Conservation (phyloP, 2,329 filamentous ascomycete species). For the Pseudovirgaria hyperparasitica region DNA sequence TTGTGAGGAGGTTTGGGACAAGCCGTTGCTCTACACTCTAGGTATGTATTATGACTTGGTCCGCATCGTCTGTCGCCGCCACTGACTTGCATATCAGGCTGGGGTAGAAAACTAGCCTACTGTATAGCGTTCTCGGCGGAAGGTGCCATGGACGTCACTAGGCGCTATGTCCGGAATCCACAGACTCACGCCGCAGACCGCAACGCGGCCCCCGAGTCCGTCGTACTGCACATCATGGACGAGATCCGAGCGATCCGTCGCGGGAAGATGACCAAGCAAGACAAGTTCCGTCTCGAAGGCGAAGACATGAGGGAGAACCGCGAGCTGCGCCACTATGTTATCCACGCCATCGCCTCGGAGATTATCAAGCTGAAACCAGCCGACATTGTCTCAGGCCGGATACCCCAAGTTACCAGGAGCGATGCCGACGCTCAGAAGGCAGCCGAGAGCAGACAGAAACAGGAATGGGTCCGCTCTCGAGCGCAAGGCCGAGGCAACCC, state of each 20-base stretch:
- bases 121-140: slow-evolving; percentile 95
- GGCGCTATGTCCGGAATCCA: slow-evolving; percentile 56
- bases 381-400: slow-evolving; percentile 19
- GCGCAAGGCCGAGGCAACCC: slow-evolving; percentile 22
- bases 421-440: slow-evolving; percentile 36
- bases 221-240: slow-evolving; percentile 79
- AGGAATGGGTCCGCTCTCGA: slow-evolving; percentile 23
- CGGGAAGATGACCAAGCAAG: slow-evolving; percentile 72
- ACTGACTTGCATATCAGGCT: slow-evolving; percentile 40
- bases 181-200: slow-evolving; percentile 60
- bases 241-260: slow-evolving; percentile 81
- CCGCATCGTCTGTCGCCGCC: slow-evolving; percentile 4
- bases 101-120: slow-evolving; percentile 94
- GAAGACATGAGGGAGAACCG: slow-evolving; percentile 66
- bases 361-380: slow-evolving; percentile 54
- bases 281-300: slow-evolving; percentile 68
- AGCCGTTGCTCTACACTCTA: slow-evolving; percentile 81
- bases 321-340: slow-evolving; percentile 62
- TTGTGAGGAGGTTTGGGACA: slow-evolving; percentile 92
- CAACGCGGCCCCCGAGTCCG: slow-evolving; percentile 72
- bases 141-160: slow-evolving; percentile 56
- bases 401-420: slow-evolving; percentile 11
- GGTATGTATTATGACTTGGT: slow-evolving; percentile 35
- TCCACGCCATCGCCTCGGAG: slow-evolving; percentile 59
- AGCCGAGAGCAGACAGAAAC: slow-evolving; percentile 29